Evolutionary conservation across 1,139 yeast species (phyloP), one percentile per base, ranked within the genome.

Genomic region (Kodamaea arcana): DNA sequence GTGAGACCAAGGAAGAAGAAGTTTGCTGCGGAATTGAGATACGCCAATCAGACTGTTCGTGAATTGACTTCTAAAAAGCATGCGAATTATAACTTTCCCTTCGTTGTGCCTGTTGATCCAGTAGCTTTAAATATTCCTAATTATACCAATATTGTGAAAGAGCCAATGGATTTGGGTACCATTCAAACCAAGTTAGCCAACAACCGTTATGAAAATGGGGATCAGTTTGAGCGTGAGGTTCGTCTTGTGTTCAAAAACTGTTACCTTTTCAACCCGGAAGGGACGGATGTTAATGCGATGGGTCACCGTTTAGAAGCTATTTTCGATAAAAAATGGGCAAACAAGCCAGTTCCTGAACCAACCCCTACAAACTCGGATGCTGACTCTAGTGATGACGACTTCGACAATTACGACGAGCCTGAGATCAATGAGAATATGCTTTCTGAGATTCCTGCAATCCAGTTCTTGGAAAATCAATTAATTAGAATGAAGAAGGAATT

Each of bases 151-250:
- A 67, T 87, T 40, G 81, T 92, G 40, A 87, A 86, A 59, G 76
- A 80, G 48, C 98, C 99, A 39, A 94, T 92, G 98, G 99, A 92
- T 62, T 71, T 92, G 49, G 80, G 94, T 29, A 88, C 97, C 0
- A 75, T 92, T 40, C 83, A 81, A 50, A 72, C 79, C 34, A 92
- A 88, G 59, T 69, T 87, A 48, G 78, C 81, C 42, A 86, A 86
- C 56, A 88, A 90, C 60, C 85, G 84, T 50, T 92, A 92, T 56
- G 94, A 85, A 55, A 81, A 81, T 41, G 94, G 90, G 10, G 95
- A 85, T 40, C 90, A 86, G 42, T 88, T 92, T 54, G 95, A 84
- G 53, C 65, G 63, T 24, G 98, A 92, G 54, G 77, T 92, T 16
- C 73, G 87, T 38, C 72, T 88, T 40, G 85, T 92, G 45, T 88